Evolutionary conservation across 2,329 filamentous ascomycete genomes (phyloP), one percentile per base, ranked within the genome.

Genomic region (Remersonia thermophila): DNA sequence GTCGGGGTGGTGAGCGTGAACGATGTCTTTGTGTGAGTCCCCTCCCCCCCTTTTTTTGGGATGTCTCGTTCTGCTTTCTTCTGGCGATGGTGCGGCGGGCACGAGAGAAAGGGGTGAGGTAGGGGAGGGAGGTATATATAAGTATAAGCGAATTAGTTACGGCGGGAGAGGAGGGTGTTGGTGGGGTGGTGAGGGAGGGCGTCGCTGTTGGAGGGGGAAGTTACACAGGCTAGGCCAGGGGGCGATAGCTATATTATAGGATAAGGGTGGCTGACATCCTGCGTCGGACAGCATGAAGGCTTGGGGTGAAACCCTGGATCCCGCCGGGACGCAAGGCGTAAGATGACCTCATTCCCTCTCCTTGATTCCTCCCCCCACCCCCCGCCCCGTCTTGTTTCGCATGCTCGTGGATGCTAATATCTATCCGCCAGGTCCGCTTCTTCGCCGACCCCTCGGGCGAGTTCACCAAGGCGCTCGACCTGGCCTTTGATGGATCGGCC

Each of bases 1-100:
- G 83, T 94, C 31, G 93, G 93, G 53, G 84, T 96, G 28, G 77
- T 96, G 38, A 78, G 83, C 12, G 87, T 95, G 55, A 96, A 96
- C 56, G 89, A 96, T 57, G 75, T 86, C 14, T 95, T 95, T 57
- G 87, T 94, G 83, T 93, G 67, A 61, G 82, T 63, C 7, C 32
- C 30, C 25, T 23, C 6, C 23, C 9, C 13, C 15, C 20, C 9
- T 5, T 23, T 9, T 23, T 23, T 23, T 9, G 20, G 9, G 5
- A 5, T 23, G 5, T 23, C 20, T 23, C 20, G 5, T 23, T 23
- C 20, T 16, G 29, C 3, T 32, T n/a, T 35, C 13, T 18, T 27
- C 23, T 14, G 17, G 10, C 27, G n/a, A 30, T 25, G 11, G 11
- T 11, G 27, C 4, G 30, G 2, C 8, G 5, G 11, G 27, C 16